Percentiles rank a stretch among this genome's conserved stretches.
Evolutionary conservation across 1,284 basidiomycete species (phyloP).

Genomic region (Cryptococcus floricola): DNA sequence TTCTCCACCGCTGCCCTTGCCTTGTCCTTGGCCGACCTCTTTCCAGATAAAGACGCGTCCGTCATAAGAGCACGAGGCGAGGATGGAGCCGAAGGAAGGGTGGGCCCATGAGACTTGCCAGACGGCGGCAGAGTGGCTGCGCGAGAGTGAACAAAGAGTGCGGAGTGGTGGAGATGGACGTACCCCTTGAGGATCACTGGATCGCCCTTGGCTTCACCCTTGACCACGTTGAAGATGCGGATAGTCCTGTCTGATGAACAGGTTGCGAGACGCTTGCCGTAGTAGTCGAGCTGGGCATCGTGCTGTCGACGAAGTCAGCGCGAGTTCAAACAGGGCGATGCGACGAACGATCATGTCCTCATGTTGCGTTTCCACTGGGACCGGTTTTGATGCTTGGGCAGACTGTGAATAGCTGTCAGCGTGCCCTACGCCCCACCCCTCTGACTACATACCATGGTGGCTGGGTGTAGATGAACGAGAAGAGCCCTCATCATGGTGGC

Average conservation of each 20-base stretch:
- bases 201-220: conserved; percentile 66
- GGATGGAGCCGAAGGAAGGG: conserved; percentile 91
- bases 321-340: neutral
- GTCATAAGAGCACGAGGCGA: conserved; percentile 96
- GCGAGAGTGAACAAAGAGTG: neutral
- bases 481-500: no score
- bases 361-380: conserved; percentile 74
- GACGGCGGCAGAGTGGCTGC: conserved; percentile 86
- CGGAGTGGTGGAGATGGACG: conserved; percentile 30
- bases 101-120: conserved; percentile 99
- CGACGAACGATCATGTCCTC: conserved; percentile 87
- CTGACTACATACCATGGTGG: no score
- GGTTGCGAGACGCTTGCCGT: conserved; percentile 92
- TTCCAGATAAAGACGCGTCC: conserved; percentile 99
- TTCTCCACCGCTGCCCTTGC: conserved; percentile 49
- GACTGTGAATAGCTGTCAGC: conserved; percentile 9
- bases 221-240: conserved; percentile 90
- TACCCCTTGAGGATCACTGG: conserved; percentile 79
- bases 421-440: no score
- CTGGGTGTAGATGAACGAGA: no score
- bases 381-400: conserved; percentile 35
- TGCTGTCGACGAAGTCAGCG: conserved; percentile 57
- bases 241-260: conserved; percentile 95
- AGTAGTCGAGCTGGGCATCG: conserved; percentile 97
- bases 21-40: conserved; percentile 54